A percentile compares a stretch with the other conserved stretches of the same genome.
Evolutionary conservation across 1,284 basidiomycete species (phyloP).

Genomic region (Trichosporon faecale): DNA sequence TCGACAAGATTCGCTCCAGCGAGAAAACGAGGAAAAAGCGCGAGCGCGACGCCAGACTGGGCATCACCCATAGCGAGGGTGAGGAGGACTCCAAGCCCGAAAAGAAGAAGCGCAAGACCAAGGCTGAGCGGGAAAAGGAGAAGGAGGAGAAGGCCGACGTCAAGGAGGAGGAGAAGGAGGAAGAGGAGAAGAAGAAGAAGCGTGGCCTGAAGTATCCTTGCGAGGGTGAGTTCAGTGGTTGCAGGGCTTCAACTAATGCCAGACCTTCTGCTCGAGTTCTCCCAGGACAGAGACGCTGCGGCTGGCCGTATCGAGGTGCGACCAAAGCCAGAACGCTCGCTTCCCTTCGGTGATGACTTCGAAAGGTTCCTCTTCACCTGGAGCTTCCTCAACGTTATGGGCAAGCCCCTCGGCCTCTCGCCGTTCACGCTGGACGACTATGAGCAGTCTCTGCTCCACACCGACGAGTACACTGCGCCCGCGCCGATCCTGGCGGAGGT

Average conservation of each 20-base stretch:
- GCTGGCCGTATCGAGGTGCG: conserved; percentile 54
- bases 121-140: conserved; percentile 32
- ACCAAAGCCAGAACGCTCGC: conserved; percentile 61
- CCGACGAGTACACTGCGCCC: conserved; percentile 60
- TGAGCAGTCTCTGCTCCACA: conserved; percentile 80
- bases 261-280: conserved; percentile 73
- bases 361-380: conserved; percentile 83
- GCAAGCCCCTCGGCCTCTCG: conserved; percentile 87
- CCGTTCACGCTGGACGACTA: conserved; percentile 90
- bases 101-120: conserved; percentile 74
- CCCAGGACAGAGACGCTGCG: conserved; percentile 62
- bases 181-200: conserved; percentile 67
- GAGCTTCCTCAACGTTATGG: conserved; percentile 89
- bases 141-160: conserved; percentile 54
- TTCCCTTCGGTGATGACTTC: conserved; percentile 78
- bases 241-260: conserved; percentile 39
- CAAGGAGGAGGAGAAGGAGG: conserved; percentile 58
- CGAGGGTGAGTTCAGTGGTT: conserved; percentile 52
- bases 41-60: conserved; percentile 57
- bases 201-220: conserved; percentile 71
- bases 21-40: conserved; percentile 85
- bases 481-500: conserved; percentile 81
- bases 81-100: conserved; percentile 57
- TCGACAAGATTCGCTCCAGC: conserved; percentile 74
- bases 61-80: conserved; percentile 51